Conservation (phyloP, 768 basidiomycete species). For the Leccinum ochraceum region DNA sequence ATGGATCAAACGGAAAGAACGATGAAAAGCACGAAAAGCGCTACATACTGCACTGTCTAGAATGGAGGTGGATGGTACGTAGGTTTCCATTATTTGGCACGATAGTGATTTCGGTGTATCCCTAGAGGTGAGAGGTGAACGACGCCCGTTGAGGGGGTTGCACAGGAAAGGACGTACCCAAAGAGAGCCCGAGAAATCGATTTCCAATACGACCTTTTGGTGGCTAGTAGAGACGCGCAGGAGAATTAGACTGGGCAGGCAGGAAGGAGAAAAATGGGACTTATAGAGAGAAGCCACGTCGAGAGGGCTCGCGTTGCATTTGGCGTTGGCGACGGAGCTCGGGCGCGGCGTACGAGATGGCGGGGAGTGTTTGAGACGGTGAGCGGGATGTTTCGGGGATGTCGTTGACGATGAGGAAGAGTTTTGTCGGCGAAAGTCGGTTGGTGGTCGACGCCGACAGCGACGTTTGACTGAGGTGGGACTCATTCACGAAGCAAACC, state of each 20-base stretch:
- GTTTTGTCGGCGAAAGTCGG: slow-evolving; percentile 11
- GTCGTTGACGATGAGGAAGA: slow-evolving; percentile 5
- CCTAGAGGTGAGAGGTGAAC: slow-evolving; percentile 47
- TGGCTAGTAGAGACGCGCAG: slow-evolving; percentile 76
- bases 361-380: background rate
- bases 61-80: slow-evolving; percentile 84
- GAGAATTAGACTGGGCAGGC: slow-evolving; percentile 44
- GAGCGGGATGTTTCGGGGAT: background rate
- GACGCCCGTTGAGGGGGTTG: slow-evolving; percentile 14
- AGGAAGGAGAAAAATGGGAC: slow-evolving; percentile 42
- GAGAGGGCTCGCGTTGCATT: slow-evolving; percentile 76
- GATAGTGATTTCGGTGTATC: slow-evolving; percentile 91
- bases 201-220: slow-evolving; percentile 93
- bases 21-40: slow-evolving; percentile 6
- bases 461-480: slow-evolving; percentile 22
- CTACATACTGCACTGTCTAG: slow-evolving; percentile 79
- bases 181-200: slow-evolving; percentile 86
- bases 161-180: slow-evolving; percentile 57
- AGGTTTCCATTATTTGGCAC: slow-evolving; percentile 79
- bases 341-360: background rate
- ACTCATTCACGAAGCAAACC: slow-evolving; percentile 26
- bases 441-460: slow-evolving; percentile 23
- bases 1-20: slow-evolving; percentile 27
- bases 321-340: slow-evolving; percentile 13
- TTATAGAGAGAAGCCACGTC: slow-evolving; percentile 90